Evolutionary conservation across 2,329 filamentous ascomycete species (phyloP).

Genomic region (Colletotrichum aenigma): DNA sequence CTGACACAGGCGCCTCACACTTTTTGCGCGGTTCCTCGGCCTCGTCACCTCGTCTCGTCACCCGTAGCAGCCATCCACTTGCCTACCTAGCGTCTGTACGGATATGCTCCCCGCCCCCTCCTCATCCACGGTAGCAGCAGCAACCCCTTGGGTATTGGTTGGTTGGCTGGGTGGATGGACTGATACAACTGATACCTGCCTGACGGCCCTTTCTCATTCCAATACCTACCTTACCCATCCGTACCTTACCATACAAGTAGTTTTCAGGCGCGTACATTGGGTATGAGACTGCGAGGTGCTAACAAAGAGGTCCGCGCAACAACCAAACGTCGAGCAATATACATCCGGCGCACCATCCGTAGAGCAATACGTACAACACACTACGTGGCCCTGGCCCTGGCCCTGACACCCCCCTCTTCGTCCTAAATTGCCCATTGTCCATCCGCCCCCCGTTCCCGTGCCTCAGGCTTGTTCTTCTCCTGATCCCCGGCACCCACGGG

Average conservation of each 20-base stretch:
- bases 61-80: background rate
- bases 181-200: background rate
- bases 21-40: background rate
- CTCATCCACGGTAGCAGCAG: background rate
- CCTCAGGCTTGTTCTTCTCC: slow-evolving; percentile 12
- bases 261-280: background rate
- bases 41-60: background rate
- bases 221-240: background rate
- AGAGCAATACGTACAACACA: background rate
- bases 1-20: background rate
- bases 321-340: background rate
- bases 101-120: background rate
- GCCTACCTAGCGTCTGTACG: background rate
- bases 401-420: background rate
- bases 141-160: background rate
- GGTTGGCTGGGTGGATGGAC: background rate
- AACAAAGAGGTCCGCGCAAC: background rate
- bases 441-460: background rate
- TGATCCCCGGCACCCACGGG: slow-evolving; percentile 16
- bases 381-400: background rate
- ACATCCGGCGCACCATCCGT: slow-evolving; percentile 1
- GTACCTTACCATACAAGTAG: background rate
- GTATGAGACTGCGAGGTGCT: background rate
- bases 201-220: background rate
- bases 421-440: background rate